phyloP scores from a whole-genome alignment of 2,329 filamentous ascomycete genomes.

The Alternaria sp. region DNA sequence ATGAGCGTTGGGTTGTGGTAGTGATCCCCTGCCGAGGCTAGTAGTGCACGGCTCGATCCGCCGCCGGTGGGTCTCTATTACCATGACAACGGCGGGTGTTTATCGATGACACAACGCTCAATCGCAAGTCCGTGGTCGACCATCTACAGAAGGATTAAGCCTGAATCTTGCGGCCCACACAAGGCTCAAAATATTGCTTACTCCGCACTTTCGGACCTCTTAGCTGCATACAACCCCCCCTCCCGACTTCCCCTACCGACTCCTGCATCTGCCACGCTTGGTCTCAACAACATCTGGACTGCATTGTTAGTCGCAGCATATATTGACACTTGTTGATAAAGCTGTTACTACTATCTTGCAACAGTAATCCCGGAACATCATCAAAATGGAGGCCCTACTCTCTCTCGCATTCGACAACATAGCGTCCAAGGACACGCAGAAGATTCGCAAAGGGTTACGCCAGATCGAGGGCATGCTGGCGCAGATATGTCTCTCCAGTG shows the following conservation, averaged over 20 bases:
- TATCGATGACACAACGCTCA: conserved; percentile 24
- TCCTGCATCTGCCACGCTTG: conserved; percentile 24
- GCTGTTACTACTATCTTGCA: conserved; percentile 13
- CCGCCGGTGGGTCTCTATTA: conserved; percentile 16
- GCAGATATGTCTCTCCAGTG: conserved; percentile 82
- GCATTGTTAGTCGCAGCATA: conserved; percentile 12
- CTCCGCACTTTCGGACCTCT: conserved; percentile 37
- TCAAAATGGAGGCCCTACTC: conserved; percentile 84
- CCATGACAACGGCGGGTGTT: conserved; percentile 29
- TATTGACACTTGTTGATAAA: conserved; percentile 6
- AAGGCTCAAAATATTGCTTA: conserved; percentile 29
- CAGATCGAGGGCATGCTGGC: conserved; percentile 94
- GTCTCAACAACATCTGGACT: conserved; percentile 20
- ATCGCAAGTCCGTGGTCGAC: conserved; percentile 12
- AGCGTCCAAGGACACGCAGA: conserved; percentile 86
- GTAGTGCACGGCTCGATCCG: conserved; percentile 23
- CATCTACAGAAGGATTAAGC: conserved; percentile 18
- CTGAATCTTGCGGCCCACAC: conserved; percentile 36
- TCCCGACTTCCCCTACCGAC: conserved; percentile 22
- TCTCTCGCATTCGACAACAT: conserved; percentile 96
- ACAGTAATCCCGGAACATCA: conserved; percentile 11
- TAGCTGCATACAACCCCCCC: conserved; percentile 40
- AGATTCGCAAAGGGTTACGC: conserved; percentile 90
- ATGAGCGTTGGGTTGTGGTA: conserved; percentile 12
- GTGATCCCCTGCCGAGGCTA: conserved; percentile 15